A percentile compares a stretch with the other conserved stretches of the same genome.
Conservation (phyloP, 495 filamentous ascomycete species). For the Clavariopsis aquatica region DNA sequence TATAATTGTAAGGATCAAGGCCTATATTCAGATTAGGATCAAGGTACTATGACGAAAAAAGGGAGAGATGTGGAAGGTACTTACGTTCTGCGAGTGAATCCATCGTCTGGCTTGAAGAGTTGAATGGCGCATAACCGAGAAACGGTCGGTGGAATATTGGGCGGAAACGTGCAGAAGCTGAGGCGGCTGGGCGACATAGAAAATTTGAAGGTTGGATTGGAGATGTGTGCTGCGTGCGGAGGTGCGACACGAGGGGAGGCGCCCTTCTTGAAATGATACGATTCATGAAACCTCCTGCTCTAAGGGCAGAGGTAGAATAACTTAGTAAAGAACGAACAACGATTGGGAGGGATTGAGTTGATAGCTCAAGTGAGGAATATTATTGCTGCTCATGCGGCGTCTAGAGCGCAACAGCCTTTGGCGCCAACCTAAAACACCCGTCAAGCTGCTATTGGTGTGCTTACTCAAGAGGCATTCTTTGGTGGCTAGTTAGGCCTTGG, state of each 20-base stretch:
- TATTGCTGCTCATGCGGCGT: constrained; percentile 6
- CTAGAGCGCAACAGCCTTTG: constrained; percentile 1
- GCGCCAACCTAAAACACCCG: constrained; percentile 1
- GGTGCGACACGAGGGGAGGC: not conserved
- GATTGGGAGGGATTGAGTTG: not conserved
- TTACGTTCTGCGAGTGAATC: constrained; percentile 5
- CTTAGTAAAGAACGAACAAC: constrained; percentile 3
- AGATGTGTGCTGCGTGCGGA: constrained; percentile 9
- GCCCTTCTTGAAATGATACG: constrained; percentile 4
- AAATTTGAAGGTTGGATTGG: constrained; percentile 10
- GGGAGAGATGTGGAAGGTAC: not conserved
- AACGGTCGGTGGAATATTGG: constrained; percentile 10
- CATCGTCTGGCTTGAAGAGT: not conserved
- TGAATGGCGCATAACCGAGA: constrained; percentile 10
- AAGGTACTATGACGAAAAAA: constrained; percentile 8
- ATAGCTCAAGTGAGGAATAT: not conserved
- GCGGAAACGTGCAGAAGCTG: not conserved
- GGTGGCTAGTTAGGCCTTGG: no score
- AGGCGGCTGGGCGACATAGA: not conserved
- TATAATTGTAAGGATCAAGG: constrained; percentile 44
- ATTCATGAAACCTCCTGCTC: constrained; percentile 3
- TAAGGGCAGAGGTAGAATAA: not conserved
- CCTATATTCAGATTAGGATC: constrained; percentile 7
- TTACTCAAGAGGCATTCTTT: constrained; percentile 1
- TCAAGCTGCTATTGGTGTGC: constrained; percentile 5